Percentiles rank a stretch among this genome's conserved stretches.
Evolutionary conservation across 495 filamentous ascomycete genomes (phyloP).

Genomic region (Aspergillus kassunensis): DNA sequence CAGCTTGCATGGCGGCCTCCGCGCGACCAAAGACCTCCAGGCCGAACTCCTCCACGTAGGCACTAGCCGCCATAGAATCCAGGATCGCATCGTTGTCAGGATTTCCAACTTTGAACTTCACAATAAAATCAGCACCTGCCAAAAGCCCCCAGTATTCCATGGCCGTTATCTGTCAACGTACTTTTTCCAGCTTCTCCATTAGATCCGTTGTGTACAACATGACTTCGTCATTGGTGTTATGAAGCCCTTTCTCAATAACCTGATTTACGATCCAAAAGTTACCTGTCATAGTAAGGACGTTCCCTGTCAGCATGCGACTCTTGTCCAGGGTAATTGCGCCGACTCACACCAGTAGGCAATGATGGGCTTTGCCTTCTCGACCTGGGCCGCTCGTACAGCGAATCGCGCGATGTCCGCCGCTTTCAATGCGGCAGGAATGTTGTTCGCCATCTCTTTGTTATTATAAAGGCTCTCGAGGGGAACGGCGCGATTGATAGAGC

Average conservation of each 20-base stretch:
- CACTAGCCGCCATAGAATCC: conserved; percentile 80
- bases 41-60: conserved; percentile 92
- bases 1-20: conserved; percentile 72
- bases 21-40: conserved; percentile 81
- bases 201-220: conserved; percentile 72
- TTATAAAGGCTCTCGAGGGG: not conserved
- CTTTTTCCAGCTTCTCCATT: conserved; percentile 90
- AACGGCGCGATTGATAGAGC: not conserved
- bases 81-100: conserved; percentile 65
- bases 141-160: not conserved
- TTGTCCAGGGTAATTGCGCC: conserved; percentile 3
- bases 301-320: conserved; percentile 10
- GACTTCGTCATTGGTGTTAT: conserved; percentile 68
- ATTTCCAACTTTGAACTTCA: conserved; percentile 63
- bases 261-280: conserved; percentile 92
- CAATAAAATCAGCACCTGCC: conserved; percentile 7
- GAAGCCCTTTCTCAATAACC: conserved; percentile 75
- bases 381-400: conserved; percentile 73
- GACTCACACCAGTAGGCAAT: conserved; percentile 91
- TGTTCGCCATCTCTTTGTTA: conserved; percentile 56
- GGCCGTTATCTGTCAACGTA: conserved; percentile 31
- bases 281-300: conserved; percentile 46
- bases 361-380: conserved; percentile 79
- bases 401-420: conserved; percentile 75
- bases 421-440: conserved; percentile 70